These are phyloP conservation scores for Cercospora canescens DNA, from an alignment of 2,329 filamentous ascomycete species.

Conservation along the genomic window DNA sequence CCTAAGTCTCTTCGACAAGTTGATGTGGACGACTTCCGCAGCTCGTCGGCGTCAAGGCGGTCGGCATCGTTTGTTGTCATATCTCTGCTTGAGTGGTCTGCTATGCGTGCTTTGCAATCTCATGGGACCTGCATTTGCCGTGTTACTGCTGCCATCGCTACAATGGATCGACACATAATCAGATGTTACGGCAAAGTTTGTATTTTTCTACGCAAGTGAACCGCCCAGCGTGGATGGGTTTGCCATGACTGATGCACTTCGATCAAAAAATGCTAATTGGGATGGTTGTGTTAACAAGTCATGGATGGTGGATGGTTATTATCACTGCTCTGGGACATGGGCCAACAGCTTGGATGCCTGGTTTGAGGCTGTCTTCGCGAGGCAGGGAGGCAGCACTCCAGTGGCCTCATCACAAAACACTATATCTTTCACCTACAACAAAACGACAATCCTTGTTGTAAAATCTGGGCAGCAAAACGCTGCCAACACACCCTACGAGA, in stretches of 20 bases:
- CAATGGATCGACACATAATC: conserved; percentile 25
- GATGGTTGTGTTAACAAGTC: neutral
- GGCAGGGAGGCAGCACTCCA: neutral
- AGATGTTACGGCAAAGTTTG: neutral
- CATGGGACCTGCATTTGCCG: conserved; percentile 35
- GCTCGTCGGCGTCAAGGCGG: neutral
- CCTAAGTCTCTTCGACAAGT: neutral
- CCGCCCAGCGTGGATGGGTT: neutral
- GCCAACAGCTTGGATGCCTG: conserved; percentile 13
- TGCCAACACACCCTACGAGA: neutral
- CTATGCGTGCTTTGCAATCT: conserved; percentile 33
- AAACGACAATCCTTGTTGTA: neutral
- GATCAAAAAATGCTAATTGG: neutral
- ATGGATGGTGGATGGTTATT: neutral
- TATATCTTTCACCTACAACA: conserved; percentile 15
- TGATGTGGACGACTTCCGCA: neutral
- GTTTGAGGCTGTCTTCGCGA: conserved; percentile 2
- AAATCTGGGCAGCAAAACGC: too few species aligned
- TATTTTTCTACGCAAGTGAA: neutral
- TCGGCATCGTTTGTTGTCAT: neutral
- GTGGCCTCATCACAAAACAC: conserved; percentile 2
- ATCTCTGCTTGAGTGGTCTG: neutral
- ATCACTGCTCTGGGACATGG: neutral
- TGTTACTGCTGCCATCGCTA: conserved; percentile 28
- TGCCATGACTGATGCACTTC: neutral